Conservation (phyloP, 371 early-diverging fungal genomes). For the Mortierella sp. region DNA sequence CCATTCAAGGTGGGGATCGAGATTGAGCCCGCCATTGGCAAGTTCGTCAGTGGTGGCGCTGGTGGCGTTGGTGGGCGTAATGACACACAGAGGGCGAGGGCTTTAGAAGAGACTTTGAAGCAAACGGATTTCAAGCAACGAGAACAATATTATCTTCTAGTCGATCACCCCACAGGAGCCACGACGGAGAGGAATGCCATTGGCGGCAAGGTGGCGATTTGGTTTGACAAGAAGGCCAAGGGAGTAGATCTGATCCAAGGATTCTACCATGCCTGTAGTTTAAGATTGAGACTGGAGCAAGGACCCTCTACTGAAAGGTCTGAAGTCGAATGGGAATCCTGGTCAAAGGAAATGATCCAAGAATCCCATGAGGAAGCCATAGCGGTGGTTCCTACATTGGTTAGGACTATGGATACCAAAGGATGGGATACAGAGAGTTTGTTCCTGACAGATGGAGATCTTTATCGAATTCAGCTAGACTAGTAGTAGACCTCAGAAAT, state of each 20-base stretch:
- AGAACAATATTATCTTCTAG: constrained; percentile 51
- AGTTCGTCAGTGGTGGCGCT: constrained; percentile 26
- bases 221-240: constrained; percentile 59
- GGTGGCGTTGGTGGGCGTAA: not conserved
- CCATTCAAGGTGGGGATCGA: constrained; percentile 43
- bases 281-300: constrained; percentile 37
- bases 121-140: constrained; percentile 33
- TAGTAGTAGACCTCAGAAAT: too few relatives aligned
- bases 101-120: constrained; percentile 26
- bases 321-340: not conserved
- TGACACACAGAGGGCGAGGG: too few relatives aligned
- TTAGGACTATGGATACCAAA: constrained; percentile 19
- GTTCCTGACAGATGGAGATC: constrained; percentile 52
- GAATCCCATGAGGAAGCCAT: constrained; percentile 18
- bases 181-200: constrained; percentile 7
- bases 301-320: not conserved
- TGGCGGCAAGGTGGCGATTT: constrained; percentile 55
- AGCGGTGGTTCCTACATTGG: constrained; percentile 18
- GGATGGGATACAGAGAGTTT: constrained; percentile 50
- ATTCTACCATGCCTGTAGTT: constrained; percentile 62
- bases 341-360: constrained; percentile 10
- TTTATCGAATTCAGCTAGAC: constrained; percentile 32
- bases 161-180: constrained; percentile 22
- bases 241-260: constrained; percentile 59
- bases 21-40: constrained; percentile 49